Evolutionary conservation across 1,284 basidiomycete species (phyloP), one percentile per base, ranked within the genome.

Genomic region (Moesziomyces antarcticus): DNA sequence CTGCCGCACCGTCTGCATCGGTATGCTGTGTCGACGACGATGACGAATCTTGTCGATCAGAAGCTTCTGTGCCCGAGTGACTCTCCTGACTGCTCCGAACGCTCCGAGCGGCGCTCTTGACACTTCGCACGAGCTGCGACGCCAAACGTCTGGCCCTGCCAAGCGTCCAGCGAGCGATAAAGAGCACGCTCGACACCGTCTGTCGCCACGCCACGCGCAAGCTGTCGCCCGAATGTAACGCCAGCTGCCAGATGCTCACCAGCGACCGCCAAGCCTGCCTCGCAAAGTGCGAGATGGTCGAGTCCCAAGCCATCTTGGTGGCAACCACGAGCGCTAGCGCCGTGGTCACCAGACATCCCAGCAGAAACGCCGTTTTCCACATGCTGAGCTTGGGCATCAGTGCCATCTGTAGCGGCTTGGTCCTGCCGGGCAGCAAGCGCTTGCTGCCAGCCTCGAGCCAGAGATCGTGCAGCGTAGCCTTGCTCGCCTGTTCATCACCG

Each of bases 221-320:
- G 37, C 45, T 52, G 20, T 47, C 51, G 7, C 63, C 69, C 16
- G 58, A 66, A 21, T 72, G 51, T 18, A 53, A 20, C 20, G 64
- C 14, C 16, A 73, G 60, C 52, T 58, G 57, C 25, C 40, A 59
- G 59, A 73, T 69, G 49, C 57, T 30, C 43, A 64, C 53, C 25
- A 60, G 13, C 48, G 71, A 64, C 10, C 65, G 49, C 65, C 61
- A 64, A 3, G 61, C 61, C 52, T 69, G 71, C 14, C 56, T 43
- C 22, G 56, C 59, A 41, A 73, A 65, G 20, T 69, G 65, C 16
- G 52, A 58, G 46, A 69, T 52, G 27, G 64, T 56, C 44, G 61
- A 49, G 41, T 64, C 61, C 71, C 71, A 73, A 20, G 62, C 60
- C 40, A 61, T 21, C 44, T 58, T 48, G 9, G 57, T 60, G 11